Evolutionary conservation across 2,329 filamentous ascomycete genomes (phyloP).

Genomic region (Coccinonectria pachysandricola): DNA sequence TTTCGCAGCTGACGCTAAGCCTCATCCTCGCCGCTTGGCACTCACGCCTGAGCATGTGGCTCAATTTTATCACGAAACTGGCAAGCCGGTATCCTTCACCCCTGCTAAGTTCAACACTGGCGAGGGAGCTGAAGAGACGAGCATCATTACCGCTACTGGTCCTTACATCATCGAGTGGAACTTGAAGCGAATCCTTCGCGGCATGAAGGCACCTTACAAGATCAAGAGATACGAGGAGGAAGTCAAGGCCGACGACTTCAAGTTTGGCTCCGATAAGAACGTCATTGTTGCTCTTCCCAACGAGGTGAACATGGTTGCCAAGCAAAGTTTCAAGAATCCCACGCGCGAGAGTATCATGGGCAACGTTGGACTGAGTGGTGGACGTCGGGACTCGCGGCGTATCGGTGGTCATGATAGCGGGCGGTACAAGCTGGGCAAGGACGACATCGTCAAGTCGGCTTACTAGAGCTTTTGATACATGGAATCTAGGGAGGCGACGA

Average conservation of each 20-base stretch:
- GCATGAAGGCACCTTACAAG: constrained; percentile 78
- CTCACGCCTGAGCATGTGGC: constrained; percentile 88
- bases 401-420: constrained; percentile 45
- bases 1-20: constrained; percentile 87
- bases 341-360: constrained; percentile 87
- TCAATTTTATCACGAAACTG: constrained; percentile 95
- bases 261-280: constrained; percentile 93
- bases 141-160: constrained; percentile 91
- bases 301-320: constrained; percentile 95
- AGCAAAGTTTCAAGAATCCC: constrained; percentile 72
- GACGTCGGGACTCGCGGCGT: constrained; percentile 38
- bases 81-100: constrained; percentile 76
- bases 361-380: constrained; percentile 38
- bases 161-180: constrained; percentile 97
- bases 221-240: constrained; percentile 96
- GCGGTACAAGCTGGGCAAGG: constrained; percentile 63
- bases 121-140: constrained; percentile 70
- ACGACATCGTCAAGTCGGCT: constrained; percentile 71
- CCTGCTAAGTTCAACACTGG: constrained; percentile 91
- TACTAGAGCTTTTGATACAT: constrained; percentile 35
- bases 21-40: constrained; percentile 80
- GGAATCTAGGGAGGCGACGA: not conserved
- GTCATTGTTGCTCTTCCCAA: constrained; percentile 95
- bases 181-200: constrained; percentile 75
- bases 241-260: constrained; percentile 97